Base-by-base conservation (phyloP, 1,284 basidiomycete species). In the Apiotrichum montevideense region DNA sequence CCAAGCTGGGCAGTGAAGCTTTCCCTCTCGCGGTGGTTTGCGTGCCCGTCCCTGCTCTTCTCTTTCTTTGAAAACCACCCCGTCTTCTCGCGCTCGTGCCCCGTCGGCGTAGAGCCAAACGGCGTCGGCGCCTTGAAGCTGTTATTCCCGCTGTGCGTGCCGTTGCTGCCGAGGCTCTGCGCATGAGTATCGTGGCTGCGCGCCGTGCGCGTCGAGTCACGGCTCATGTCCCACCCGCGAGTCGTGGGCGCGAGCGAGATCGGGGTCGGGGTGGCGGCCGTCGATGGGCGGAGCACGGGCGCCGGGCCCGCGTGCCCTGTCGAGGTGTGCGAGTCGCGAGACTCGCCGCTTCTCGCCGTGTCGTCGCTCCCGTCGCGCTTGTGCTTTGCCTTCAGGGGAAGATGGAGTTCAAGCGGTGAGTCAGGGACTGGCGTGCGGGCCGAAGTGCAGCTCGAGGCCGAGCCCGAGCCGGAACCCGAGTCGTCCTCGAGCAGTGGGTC, bases 391-490 rank as follows among this genome's bases (percentile, higher is more conserved):
- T 35, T 13, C 32, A 29, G 32, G 13, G 11, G 6, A 32, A 35
- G 8, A 8, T 6, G 46, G 45, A 35, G 6, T 29, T 35, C 14
- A 29, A 35, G 47, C 21, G 46, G 46, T 5, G 46, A 47, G 13
- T n/a, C 34, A 4, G 34, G 34, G 14, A 47, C 9, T 8, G 46
- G 46, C 4, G 46, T 47, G 46, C 46, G 46, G 7, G 46, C 46
- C 11, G 46, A 47, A 1, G 35, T 14, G 14, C 34, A 35, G 10
- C 32, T 34, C 14, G 46, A 47, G 34, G 34, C 46, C 13, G 46
- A 47, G 33, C 46, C 46, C 11, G 45, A 46, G 10, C 45, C 49
- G 45, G 57, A 64, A 46, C 61, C 61, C 13, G 29, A 21, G 42
- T 51, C 50, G 13, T 21, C 21, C 21, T 51, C 41, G 32, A 42